A percentile compares a stretch with the other conserved stretches of the same genome.
phyloP scores from a whole-genome alignment of 805 yeast genomes.

The Myxozyma sirexii region DNA sequence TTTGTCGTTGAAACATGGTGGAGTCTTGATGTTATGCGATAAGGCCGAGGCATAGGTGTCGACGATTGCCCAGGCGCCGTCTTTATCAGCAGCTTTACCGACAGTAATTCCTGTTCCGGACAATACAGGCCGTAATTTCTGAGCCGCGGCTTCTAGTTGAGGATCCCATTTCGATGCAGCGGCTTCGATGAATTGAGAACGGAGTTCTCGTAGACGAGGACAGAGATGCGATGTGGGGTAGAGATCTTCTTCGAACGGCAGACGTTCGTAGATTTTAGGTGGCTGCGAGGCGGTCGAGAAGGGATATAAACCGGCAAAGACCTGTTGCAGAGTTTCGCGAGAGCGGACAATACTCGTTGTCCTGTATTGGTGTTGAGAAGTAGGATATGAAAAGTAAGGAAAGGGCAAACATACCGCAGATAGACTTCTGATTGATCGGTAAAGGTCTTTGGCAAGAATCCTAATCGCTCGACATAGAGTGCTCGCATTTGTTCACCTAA shows the following conservation, averaged over 20 bases:
- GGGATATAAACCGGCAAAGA: conserved; percentile 34
- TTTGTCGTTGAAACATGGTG: conserved; percentile 17
- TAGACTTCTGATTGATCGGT: conserved; percentile 22
- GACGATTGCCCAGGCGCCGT: conserved; percentile 30
- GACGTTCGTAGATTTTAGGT: conserved; percentile 29
- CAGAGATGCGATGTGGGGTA: conserved; percentile 27
- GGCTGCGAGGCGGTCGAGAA: conserved; percentile 8
- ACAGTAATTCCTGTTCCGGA: conserved; percentile 17
- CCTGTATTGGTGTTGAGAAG: too few relatives aligned
- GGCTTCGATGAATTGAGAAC: conserved; percentile 24
- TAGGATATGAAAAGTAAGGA: too few relatives aligned
- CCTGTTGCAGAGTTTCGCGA: conserved; percentile 33
- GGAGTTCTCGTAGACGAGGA: conserved; percentile 28
- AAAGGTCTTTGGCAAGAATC: conserved; percentile 26
- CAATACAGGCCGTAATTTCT: conserved; percentile 14
- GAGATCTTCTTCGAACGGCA: conserved; percentile 34
- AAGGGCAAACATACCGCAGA: conserved; percentile 11
- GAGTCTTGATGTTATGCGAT: conserved; percentile 21
- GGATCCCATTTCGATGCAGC: conserved; percentile 33
- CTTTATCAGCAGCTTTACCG: conserved; percentile 1
- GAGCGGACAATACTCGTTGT: conserved; percentile 33
- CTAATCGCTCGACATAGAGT: conserved; percentile 30
- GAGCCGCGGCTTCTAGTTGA: conserved; percentile 16
- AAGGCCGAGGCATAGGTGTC: conserved; percentile 31
- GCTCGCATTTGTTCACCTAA: conserved; percentile 32